Percentiles rank a stretch among this genome's conserved stretches.
Conservation (phyloP, 495 filamentous ascomycete species). For the Hyaloscypha hepaticicola region DNA sequence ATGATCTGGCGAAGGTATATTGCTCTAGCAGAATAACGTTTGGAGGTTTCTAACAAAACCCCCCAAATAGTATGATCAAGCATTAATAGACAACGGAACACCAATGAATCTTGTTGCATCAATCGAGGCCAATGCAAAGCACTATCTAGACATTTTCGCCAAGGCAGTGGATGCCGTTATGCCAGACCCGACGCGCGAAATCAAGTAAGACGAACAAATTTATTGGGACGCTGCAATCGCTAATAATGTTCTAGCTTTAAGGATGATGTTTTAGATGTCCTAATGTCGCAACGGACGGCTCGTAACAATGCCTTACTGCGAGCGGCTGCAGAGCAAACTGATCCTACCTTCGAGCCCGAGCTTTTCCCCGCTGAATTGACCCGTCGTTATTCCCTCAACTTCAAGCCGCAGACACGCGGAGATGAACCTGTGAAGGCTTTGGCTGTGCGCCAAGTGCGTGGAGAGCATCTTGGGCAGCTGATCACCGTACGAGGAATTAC, state of each 20-base stretch:
- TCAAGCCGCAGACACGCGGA: conserved; percentile 80
- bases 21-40: not conserved
- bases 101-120: conserved; percentile 74
- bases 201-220: conserved; percentile 57
- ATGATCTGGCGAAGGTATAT: conserved; percentile 72
- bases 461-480: conserved; percentile 86
- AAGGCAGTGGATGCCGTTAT: conserved; percentile 84
- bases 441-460: conserved; percentile 87
- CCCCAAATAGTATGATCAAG: conserved; percentile 66
- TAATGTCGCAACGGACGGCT: conserved; percentile 86
- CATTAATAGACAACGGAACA: conserved; percentile 55
- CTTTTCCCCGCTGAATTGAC: conserved; percentile 91
- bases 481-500: conserved; percentile 95
- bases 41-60: not conserved
- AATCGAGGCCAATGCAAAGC: conserved; percentile 86
- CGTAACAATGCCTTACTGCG: conserved; percentile 75
- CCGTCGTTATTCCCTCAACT: conserved; percentile 89
- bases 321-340: conserved; percentile 64
- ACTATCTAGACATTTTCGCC: conserved; percentile 90
- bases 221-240: not conserved
- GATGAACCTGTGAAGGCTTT: conserved; percentile 79
- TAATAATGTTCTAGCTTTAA: conserved; percentile 64
- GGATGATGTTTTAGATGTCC: conserved; percentile 94
- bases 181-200: conserved; percentile 73
- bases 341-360: conserved; percentile 54